phyloP scores from a whole-genome alignment of 2,329 filamentous ascomycete genomes.

The Phoma sp. region DNA sequence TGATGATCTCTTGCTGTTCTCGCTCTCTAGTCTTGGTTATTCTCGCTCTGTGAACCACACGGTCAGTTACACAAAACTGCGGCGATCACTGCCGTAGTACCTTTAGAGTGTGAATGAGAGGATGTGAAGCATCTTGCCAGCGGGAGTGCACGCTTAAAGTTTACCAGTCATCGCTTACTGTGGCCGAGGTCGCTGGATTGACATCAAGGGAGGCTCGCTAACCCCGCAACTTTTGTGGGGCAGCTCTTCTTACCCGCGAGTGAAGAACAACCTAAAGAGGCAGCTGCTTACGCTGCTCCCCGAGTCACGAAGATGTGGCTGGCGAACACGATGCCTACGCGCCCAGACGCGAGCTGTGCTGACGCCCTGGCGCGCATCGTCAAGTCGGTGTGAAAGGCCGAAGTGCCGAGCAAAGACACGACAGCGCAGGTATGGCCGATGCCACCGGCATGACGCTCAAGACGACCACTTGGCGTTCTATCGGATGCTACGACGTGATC shows the following conservation, averaged over 20 bases:
- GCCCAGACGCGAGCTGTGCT: constrained; percentile 1
- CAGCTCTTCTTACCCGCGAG: not conserved
- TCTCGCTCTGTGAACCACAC: constrained; percentile 13
- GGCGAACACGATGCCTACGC: constrained; percentile 3
- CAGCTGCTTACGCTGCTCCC: constrained; percentile 18
- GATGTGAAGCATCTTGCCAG: constrained; percentile 5
- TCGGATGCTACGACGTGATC: constrained; percentile 22
- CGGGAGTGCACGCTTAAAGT: not conserved
- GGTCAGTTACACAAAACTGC: constrained; percentile 6
- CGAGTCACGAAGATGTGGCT: constrained; percentile 15
- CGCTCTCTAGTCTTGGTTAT: constrained; percentile 3
- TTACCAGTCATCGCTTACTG: constrained; percentile 14
- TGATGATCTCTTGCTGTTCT: constrained; percentile 13
- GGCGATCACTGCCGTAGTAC: constrained; percentile 11
- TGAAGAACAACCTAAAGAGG: constrained; percentile 19
- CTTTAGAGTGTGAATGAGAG: constrained; percentile 5
- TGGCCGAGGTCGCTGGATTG: constrained; percentile 26
- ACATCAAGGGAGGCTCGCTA: constrained; percentile 21
- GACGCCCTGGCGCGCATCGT: not conserved
- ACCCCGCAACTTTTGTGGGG: constrained; percentile 30
- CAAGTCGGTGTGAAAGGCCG: not conserved
- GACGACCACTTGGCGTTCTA: constrained; percentile 7
- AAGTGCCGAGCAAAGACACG: constrained; percentile 1
- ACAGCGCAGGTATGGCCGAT: constrained; percentile 1
- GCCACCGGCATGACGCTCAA: constrained; percentile 12